Base-by-base conservation (phyloP, 495 filamentous ascomycete genomes). In the Podospora australis region DNA sequence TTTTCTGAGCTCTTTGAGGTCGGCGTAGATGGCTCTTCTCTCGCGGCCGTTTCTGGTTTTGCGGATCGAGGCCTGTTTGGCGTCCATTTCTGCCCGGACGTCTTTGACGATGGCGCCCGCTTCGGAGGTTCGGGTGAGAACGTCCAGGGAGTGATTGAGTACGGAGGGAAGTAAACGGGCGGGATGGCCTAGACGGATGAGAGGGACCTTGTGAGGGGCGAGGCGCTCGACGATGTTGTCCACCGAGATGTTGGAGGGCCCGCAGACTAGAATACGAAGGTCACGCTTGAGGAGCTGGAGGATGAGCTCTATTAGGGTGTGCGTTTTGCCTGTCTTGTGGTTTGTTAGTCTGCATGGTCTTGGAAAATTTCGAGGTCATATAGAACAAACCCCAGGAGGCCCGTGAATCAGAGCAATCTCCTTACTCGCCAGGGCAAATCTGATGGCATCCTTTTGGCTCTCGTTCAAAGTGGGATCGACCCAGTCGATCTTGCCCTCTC, bases 191-290 rank as follows among this genome's bases (percentile, higher is more conserved):
- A 98, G 79, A 0, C 92, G 85, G 48, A 97, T 78, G 45, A 96
- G 86, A 0, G 91, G 87, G 1, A 97, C 74, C 53, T 86, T 86
- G 50, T 87, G 84, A 0, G 86, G 82, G 0, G 89, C 77, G 1
- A 97, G 77, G 8, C 94, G 80, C 67, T 97, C 91, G n/a, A 96
- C 90, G 49, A 99, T 96, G 59, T 99, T 99, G 71, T 99, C 92
- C 2, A 97, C 92, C 0, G 87, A 90, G 42, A 99, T 88, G 61
- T 99, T 99, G 8, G 87, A 94, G 0, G 92, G 92, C 0, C 92
- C 92, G 60, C 92, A 99, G 16, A 99, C 90, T 2, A 99, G 77
- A 13, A 97, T 69, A 1, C 89, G 79, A 34, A 79, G 75, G 11
- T 83, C 80, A 4, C 77, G 77, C 48, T 69, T 80, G 23, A 92